Percentiles rank a stretch among this genome's conserved stretches.
Evolutionary conservation across 1,284 basidiomycete genomes (phyloP).

Genomic region (Cryptococcus sp.): DNA sequence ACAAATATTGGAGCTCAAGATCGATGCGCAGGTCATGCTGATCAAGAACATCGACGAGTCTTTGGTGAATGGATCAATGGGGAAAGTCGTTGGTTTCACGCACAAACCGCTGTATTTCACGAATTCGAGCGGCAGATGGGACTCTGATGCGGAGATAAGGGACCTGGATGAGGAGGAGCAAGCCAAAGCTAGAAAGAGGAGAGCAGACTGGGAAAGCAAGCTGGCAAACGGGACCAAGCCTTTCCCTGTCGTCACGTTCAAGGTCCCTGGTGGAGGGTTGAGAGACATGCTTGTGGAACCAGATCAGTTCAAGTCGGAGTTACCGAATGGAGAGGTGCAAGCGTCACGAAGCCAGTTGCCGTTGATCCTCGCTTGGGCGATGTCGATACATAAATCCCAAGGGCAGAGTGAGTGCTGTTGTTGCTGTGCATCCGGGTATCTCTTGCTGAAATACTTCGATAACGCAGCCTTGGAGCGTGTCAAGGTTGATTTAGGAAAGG

Average conservation of each 20-base stretch:
- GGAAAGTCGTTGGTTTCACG: slow-evolving; percentile 69
- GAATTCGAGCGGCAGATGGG: slow-evolving; percentile 38
- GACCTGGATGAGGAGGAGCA: slow-evolving; percentile 38
- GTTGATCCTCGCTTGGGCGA: slow-evolving; percentile 85
- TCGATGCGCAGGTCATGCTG: slow-evolving; percentile 66
- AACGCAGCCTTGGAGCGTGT: slow-evolving; percentile 48
- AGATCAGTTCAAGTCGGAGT: slow-evolving; percentile 81
- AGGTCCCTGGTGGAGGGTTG: slow-evolving; percentile 61
- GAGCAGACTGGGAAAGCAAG: slow-evolving; percentile 40
- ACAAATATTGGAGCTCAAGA: slow-evolving; percentile 61
- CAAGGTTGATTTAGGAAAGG: slow-evolving; percentile 55
- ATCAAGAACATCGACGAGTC: slow-evolving; percentile 75
- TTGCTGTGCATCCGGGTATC: not conserved
- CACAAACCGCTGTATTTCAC: slow-evolving; percentile 33
- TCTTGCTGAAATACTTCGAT: slow-evolving; percentile 4
- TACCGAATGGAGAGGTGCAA: slow-evolving; percentile 78
- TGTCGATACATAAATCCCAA: slow-evolving; percentile 94
- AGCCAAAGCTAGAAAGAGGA: slow-evolving; percentile 50
- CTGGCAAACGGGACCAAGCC: slow-evolving; percentile 41
- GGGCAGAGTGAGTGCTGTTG: slow-evolving; percentile 64
- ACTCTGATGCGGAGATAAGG: slow-evolving; percentile 19
- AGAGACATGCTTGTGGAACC: slow-evolving; percentile 64
- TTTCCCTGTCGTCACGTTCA: slow-evolving; percentile 77
- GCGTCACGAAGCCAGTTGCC: slow-evolving; percentile 74
- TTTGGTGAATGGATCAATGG: slow-evolving; percentile 82